phyloP scores from a whole-genome alignment of 2,329 filamentous ascomycete species.

The Stachybotrys elegans region DNA sequence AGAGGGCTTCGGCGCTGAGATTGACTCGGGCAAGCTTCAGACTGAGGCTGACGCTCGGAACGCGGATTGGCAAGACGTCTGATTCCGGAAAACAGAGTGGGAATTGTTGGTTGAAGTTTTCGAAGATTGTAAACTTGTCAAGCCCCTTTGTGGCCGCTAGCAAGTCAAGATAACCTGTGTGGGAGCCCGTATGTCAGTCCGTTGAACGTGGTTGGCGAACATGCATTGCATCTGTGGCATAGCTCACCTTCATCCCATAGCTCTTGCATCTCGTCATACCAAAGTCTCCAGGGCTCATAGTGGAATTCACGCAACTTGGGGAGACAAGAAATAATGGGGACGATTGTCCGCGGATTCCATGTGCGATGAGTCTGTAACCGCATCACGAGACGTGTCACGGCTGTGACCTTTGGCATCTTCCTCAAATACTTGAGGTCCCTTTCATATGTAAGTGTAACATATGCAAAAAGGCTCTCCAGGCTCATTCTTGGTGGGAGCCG shows the following conservation, averaged over 20 bases:
- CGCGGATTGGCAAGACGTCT: background rate
- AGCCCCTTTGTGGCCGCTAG: background rate
- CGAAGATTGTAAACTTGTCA: background rate
- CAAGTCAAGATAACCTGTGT: background rate
- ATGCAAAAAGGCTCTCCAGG: slow-evolving; percentile 11
- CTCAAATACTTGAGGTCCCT: slow-evolving; percentile 20
- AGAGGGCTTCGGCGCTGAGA: slow-evolving; percentile 2
- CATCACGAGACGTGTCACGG: slow-evolving; percentile 24
- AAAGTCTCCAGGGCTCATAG: background rate
- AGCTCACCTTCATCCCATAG: background rate
- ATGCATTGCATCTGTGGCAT: background rate
- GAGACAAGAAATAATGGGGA: slow-evolving; percentile 1
- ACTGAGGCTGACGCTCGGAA: background rate
- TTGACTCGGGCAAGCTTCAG: background rate
- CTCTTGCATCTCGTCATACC: background rate
- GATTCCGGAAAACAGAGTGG: background rate
- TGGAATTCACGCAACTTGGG: background rate
- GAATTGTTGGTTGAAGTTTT: background rate
- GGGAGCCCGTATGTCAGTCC: background rate
- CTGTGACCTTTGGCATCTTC: slow-evolving; percentile 21
- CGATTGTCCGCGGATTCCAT: slow-evolving; percentile 20
- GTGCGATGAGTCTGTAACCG: slow-evolving; percentile 27
- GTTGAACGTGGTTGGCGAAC: background rate
- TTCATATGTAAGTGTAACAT: slow-evolving; percentile 14
- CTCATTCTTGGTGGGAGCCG: slow-evolving; percentile 5